Percentiles rank a stretch among this genome's conserved stretches.
Conservation (phyloP, 345 rosid species). For the Citrus cavaleriei region DNA sequence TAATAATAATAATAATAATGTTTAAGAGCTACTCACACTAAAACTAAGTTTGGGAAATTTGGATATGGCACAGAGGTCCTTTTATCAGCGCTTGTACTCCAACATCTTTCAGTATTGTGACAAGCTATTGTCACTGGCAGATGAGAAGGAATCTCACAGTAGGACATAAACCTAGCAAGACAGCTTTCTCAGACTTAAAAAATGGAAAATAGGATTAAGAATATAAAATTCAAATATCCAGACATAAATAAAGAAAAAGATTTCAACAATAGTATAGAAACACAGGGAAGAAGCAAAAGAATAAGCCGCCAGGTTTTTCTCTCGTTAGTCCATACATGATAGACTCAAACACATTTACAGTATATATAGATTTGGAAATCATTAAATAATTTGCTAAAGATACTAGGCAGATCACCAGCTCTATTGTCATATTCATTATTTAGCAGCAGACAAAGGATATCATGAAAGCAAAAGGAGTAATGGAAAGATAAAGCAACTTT, state of each 20-base stretch:
- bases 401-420: background rate
- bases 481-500: conserved; percentile 7
- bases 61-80: conserved; percentile 58
- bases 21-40: conserved; percentile 53
- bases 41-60: conserved; percentile 62
- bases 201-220: background rate
- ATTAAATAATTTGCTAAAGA: background rate
- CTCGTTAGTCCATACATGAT: background rate
- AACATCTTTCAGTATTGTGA: conserved; percentile 71
- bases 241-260: background rate
- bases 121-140: conserved; percentile 88
- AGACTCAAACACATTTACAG: conserved; percentile 5
- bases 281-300: background rate
- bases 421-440: background rate
- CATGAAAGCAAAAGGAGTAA: background rate
- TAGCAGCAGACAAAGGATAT: background rate
- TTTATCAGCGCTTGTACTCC: conserved; percentile 65
- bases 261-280: background rate
- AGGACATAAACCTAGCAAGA: conserved; percentile 62
- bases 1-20: background rate
- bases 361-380: background rate
- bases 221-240: background rate
- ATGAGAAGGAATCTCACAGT: conserved; percentile 64
- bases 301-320: background rate
- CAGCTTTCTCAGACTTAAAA: conserved; percentile 19